A percentile compares a stretch with the other conserved stretches of the same genome.
Evolutionary conservation across 2,329 filamentous ascomycete species (phyloP).

Genomic region (Exophiala dermatitidis): DNA sequence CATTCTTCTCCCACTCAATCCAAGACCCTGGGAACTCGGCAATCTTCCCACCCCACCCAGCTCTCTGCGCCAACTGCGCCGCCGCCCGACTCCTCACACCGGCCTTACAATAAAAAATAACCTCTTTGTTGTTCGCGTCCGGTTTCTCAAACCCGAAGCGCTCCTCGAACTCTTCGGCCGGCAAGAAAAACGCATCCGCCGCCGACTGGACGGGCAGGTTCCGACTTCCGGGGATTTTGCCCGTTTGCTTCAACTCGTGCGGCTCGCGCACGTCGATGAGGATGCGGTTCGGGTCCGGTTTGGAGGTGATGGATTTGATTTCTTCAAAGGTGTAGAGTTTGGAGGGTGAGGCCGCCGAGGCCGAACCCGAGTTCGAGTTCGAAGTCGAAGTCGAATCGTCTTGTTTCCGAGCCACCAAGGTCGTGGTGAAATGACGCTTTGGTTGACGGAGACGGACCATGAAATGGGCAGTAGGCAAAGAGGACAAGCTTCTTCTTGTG

Average conservation of each 20-base stretch:
- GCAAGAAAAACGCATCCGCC: conserved; percentile 72
- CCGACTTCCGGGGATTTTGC: conserved; percentile 66
- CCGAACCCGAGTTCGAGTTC: no score
- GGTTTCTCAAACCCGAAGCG: conserved; percentile 72
- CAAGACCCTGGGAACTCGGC: conserved; percentile 47
- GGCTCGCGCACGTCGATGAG: conserved; percentile 44
- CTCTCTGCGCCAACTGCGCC: conserved; percentile 66
- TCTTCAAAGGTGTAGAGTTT: conserved; percentile 24
- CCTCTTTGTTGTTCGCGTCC: conserved; percentile 39
- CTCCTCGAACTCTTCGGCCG: conserved; percentile 71
- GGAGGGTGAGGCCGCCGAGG: conserved; percentile 7
- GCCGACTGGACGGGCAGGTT: conserved; percentile 73
- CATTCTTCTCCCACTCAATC: conserved; percentile 70
- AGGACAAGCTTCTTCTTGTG: no score
- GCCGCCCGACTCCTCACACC: conserved; percentile 76
- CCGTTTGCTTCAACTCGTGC: conserved; percentile 38
- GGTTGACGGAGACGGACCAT: conserved; percentile 17
- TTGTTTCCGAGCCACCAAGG: conserved; percentile 8
- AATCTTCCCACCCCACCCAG: conserved; percentile 63
- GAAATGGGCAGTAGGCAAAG: not conserved
- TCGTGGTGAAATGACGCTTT: conserved; percentile 20
- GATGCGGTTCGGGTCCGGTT: conserved; percentile 20
- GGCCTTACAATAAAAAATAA: conserved; percentile 90
- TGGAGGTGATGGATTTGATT: conserved; percentile 16
- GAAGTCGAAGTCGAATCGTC: conserved; percentile 5